Evolutionary conservation across 495 filamentous ascomycete species (phyloP).

Genomic region (Podospora sp.): DNA sequence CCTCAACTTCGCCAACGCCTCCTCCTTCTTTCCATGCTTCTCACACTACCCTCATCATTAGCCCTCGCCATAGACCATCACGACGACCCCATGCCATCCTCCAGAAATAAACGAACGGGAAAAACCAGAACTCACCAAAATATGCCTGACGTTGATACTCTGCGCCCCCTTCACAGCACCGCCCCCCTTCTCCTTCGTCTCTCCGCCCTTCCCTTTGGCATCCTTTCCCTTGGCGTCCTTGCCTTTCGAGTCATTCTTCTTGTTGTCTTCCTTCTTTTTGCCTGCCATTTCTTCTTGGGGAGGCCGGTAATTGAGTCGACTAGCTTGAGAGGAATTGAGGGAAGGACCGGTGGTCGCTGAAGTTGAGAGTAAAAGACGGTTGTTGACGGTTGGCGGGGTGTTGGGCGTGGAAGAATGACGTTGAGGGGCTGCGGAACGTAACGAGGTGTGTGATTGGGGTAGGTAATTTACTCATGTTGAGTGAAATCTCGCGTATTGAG

Average conservation of each 20-base stretch:
- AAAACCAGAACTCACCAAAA: slow-evolving; percentile 62
- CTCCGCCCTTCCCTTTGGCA: slow-evolving; percentile 9
- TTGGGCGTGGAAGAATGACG: neutral
- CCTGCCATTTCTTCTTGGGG: slow-evolving; percentile 23
- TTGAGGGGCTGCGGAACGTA: neutral
- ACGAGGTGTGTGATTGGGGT: neutral
- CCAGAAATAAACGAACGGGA: neutral
- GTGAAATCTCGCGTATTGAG: neutral
- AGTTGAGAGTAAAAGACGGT: neutral
- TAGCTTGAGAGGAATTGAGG: neutral
- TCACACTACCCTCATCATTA: slow-evolving; percentile 61
- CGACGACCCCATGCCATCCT: too few species aligned
- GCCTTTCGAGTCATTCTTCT: slow-evolving; percentile 15
- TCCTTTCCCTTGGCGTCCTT: slow-evolving; percentile 19
- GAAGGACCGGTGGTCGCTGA: neutral
- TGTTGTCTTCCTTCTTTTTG: slow-evolving; percentile 28
- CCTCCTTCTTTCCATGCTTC: slow-evolving; percentile 86
- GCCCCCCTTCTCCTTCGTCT: slow-evolving; percentile 37
- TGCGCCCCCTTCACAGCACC: slow-evolving; percentile 68
- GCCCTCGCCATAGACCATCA: neutral
- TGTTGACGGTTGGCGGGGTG: neutral
- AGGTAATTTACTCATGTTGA: neutral
- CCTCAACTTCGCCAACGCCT: slow-evolving; percentile 75
- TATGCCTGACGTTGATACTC: slow-evolving; percentile 85
- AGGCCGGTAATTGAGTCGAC: neutral